Evolutionary conservation across 352 stramenopile species (phyloP).

Genomic region (Phytophthora macrochlamydospora): DNA sequence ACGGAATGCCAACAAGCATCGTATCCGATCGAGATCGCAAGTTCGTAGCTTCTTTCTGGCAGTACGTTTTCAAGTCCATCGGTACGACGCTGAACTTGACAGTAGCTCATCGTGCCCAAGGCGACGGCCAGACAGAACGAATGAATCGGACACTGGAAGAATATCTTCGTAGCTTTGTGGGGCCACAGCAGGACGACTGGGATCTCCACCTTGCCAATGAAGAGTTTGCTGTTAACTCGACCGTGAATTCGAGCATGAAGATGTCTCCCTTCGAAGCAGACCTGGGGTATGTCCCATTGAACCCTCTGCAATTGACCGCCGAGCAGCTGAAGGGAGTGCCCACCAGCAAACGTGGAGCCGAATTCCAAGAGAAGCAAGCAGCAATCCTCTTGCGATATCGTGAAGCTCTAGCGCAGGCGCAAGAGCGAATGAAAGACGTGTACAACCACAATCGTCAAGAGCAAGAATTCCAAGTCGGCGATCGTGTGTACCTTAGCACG

Average conservation of each 20-base stretch:
- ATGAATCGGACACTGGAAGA: slow-evolving; percentile 16
- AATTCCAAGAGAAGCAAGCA: background rate
- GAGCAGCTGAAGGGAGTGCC: background rate
- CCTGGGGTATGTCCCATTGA: slow-evolving; percentile 7
- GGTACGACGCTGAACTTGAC: background rate
- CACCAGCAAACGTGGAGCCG: background rate
- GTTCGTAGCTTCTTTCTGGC: slow-evolving; percentile 14
- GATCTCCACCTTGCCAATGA: background rate
- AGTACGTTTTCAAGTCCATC: background rate
- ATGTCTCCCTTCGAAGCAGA: slow-evolving; percentile 23
- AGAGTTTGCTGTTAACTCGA: background rate
- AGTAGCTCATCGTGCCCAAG: slow-evolving; percentile 7
- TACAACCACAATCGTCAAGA: background rate
- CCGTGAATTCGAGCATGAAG: background rate
- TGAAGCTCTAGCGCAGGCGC: too few relatives aligned
- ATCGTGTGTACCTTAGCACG: slow-evolving; percentile 3
- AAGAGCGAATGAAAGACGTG: too few relatives aligned
- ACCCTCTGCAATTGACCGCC: slow-evolving; percentile 1
- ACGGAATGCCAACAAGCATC: slow-evolving; percentile 5
- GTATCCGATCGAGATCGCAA: slow-evolving; percentile 14
- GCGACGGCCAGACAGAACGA: slow-evolving; percentile 15
- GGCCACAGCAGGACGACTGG: slow-evolving; percentile 15
- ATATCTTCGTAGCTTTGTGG: slow-evolving; percentile 10
- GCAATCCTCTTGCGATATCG: slow-evolving; percentile 1
- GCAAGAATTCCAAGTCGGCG: background rate